Conservation (phyloP, 2,329 filamentous ascomycete species). For the Calycina herbarum region DNA sequence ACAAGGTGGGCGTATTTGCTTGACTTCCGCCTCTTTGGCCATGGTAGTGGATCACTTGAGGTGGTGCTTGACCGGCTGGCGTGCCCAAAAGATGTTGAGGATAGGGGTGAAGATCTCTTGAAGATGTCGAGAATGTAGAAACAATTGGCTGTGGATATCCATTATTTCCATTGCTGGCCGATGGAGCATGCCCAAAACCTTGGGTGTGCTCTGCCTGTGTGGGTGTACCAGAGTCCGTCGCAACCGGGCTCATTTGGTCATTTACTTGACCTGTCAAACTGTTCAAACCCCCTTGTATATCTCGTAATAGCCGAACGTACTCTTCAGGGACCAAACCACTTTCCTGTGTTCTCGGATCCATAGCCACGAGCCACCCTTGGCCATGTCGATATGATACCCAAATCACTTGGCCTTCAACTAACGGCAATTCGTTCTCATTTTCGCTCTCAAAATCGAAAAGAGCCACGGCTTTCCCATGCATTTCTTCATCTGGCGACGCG, state of each 20-base stretch:
- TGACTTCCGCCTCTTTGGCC: constrained; percentile 68
- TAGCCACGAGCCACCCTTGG: constrained; percentile 95
- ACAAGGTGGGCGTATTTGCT: constrained; percentile 60
- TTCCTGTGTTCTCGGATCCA: constrained; percentile 92
- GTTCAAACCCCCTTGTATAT: constrained; percentile 88
- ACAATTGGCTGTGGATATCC: constrained; percentile 69
- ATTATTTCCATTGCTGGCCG: constrained; percentile 47
- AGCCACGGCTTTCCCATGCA: constrained; percentile 94
- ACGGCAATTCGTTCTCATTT: constrained; percentile 92
- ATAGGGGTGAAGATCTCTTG: constrained; percentile 68
- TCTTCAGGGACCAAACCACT: constrained; percentile 94
- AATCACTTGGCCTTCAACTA: constrained; percentile 93
- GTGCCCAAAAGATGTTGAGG: constrained; percentile 64
- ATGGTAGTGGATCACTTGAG: constrained; percentile 67
- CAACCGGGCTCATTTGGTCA: constrained; percentile 49
- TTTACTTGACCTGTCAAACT: constrained; percentile 64
- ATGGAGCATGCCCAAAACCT: constrained; percentile 49
- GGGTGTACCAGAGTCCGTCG: constrained; percentile 60
- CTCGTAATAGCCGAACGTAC: constrained; percentile 87
- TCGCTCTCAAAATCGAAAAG: constrained; percentile 93
- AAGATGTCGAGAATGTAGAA: constrained; percentile 69
- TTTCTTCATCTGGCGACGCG: constrained; percentile 92
- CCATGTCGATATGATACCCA: constrained; percentile 95
- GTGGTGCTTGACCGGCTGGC: constrained; percentile 61
- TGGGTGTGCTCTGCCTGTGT: constrained; percentile 59